These are phyloP conservation scores for Cardamine occulta DNA, from an alignment of 345 rosid species.

Conservation along the genomic window DNA sequence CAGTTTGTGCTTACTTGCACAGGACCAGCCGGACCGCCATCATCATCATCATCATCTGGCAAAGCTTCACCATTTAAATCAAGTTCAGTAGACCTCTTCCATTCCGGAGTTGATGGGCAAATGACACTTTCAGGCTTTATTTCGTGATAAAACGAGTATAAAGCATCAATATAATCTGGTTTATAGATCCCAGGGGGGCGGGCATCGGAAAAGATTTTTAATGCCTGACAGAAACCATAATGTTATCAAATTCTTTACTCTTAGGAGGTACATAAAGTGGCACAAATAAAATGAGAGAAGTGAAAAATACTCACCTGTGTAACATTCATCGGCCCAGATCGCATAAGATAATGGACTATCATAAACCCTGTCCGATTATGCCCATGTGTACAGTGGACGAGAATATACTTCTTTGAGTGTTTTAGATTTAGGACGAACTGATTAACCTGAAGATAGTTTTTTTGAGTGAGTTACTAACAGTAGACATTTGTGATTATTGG, in stretches of 20 bases:
- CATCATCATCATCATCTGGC: conserved; percentile 49
- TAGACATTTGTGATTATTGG: not conserved
- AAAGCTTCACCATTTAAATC: conserved; percentile 98
- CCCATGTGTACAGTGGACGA: conserved; percentile 99
- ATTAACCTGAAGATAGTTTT: conserved; percentile 56
- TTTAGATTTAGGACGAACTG: conserved; percentile 77
- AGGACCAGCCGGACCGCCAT: conserved; percentile 42
- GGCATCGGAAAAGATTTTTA: conserved; percentile 75
- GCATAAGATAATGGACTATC: conserved; percentile 95
- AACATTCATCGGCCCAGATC: conserved; percentile 75
- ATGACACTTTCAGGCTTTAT: conserved; percentile 68
- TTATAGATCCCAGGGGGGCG: conserved; percentile 99
- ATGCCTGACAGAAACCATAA: conserved; percentile 61
- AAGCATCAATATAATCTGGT: conserved; percentile 81
- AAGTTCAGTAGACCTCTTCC: conserved; percentile 92
- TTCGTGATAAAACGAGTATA: conserved; percentile 91
- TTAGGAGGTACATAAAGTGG: conserved; percentile 12
- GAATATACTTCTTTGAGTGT: conserved; percentile 75
- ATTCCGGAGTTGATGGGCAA: conserved; percentile 93
- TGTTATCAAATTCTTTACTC: conserved; percentile 10
- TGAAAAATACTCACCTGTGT: conserved; percentile 61
- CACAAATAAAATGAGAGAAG: not conserved
- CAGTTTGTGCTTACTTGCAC: conserved; percentile 31
- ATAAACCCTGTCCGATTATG: conserved; percentile 98
- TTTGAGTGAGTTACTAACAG: conserved; percentile 20